Base-by-base conservation (phyloP, 306 rosid genomes). In the Castanopsis chinensis region DNA sequence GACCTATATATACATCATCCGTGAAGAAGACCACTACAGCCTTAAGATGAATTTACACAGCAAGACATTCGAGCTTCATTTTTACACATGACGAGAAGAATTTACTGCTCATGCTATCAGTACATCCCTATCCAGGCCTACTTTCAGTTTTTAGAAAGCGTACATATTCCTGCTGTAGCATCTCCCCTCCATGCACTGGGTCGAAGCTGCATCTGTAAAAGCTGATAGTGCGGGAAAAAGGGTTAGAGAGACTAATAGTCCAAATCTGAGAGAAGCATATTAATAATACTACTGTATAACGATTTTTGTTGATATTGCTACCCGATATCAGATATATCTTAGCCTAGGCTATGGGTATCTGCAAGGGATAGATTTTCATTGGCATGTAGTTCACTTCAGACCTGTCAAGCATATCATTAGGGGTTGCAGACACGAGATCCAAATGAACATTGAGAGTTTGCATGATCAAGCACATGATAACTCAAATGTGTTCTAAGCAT, bases 151-250 rank as follows among this genome's bases (percentile, higher is more conserved):
- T 89, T 18, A 91, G 85, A 83, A 93, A 93, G 35, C 88, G 88
- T 73, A 91, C 83, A 74, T 84, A 85, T 81, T 93, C 96, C 86
- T 73, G 87, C 87, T 84, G 98, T 79, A 86, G 51, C 98, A 91
- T 87, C 76, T 85, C 94, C 78, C 94, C 98, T 64, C 97, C 97
- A 8, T 87, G 73, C 76, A 84, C 85, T 30, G 89, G 84, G 82
- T 93, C 94, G 45, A 91, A 93, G 75, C 90, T 89, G 85, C 91
- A 89, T 76, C 80, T 85, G 83, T 93, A 87, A 83, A 93, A 93
- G 84, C 98, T 93, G 97, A 75, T 21, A 21, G 23, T 74, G 41
- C 17, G 54, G 52, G 37, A 64, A 33, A 65, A 69, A 57, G n/a
- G 73, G 81, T 63, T 20, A 57, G 32, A 30, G 74, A 61, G 76